phyloP scores from a whole-genome alignment of 371 early-diverging fungal genomes.

The Rhizomucor miehei region DNA sequence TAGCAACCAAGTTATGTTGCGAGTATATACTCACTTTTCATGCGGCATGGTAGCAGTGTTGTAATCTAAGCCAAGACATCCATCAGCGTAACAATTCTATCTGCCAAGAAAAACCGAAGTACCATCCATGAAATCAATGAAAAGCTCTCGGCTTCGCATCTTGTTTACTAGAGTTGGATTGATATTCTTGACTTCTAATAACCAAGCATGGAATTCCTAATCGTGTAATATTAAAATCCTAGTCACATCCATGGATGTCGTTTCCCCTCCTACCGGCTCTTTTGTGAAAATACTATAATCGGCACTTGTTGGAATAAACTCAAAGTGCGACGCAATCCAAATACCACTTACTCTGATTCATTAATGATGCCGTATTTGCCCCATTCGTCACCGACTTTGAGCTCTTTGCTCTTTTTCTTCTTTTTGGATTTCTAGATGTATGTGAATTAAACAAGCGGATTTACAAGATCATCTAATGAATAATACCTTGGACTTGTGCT shows the following conservation, averaged over 20 bases:
- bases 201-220: constrained; percentile 75
- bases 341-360: constrained; percentile 50
- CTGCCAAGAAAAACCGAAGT: too few species aligned
- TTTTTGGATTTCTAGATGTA: constrained; percentile 6
- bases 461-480: neutral
- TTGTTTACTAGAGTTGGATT: constrained; percentile 56
- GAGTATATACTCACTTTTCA: constrained; percentile 59
- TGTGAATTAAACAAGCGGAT: neutral
- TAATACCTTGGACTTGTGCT: constrained; percentile 24
- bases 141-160: constrained; percentile 57
- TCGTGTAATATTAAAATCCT: neutral
- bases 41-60: constrained; percentile 78
- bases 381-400: constrained; percentile 36
- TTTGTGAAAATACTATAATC: constrained; percentile 51
- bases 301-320: too few species aligned
- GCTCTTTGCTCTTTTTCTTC: constrained; percentile 25
- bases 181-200: constrained; percentile 66
- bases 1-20: too few species aligned
- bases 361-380: constrained; percentile 62
- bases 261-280: constrained; percentile 41
- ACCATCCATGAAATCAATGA: constrained; percentile 70
- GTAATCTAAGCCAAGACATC: constrained; percentile 42
- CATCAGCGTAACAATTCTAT: neutral
- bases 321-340: too few species aligned
- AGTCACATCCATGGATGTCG: too few species aligned